Percentiles rank a stretch among this genome's conserved stretches.
Conservation (phyloP, 2,329 filamentous ascomycete genomes). For the Xylaria multiplex region DNA sequence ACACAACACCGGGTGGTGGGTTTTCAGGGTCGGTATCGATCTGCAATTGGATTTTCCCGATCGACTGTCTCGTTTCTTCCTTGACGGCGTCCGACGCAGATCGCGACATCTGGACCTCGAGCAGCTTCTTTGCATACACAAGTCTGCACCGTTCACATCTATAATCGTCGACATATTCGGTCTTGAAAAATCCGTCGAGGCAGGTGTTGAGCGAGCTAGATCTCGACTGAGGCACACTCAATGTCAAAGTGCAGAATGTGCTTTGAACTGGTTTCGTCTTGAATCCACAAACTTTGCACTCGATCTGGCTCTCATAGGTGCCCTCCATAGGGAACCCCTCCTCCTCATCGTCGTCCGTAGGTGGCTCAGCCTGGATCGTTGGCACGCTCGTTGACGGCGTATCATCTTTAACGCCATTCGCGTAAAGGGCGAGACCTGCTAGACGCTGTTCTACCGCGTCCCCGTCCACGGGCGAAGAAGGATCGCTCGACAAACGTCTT, state of each 20-base stretch:
- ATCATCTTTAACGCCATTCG: conserved; percentile 24
- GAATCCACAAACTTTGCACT: conserved; percentile 90
- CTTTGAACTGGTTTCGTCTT: conserved; percentile 85
- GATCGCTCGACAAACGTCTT: conserved; percentile 23
- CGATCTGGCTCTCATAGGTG: conserved; percentile 90
- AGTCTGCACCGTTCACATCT: conserved; percentile 93
- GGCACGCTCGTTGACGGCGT: conserved; percentile 21
- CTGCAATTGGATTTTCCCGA: conserved; percentile 73
- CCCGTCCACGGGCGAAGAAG: conserved; percentile 42
- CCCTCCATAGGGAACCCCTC: conserved; percentile 93
- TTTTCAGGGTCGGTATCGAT: conserved; percentile 85
- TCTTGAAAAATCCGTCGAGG: conserved; percentile 93
- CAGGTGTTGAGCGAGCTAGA: conserved; percentile 86
- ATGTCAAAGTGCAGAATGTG: conserved; percentile 89
- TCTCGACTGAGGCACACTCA: conserved; percentile 86
- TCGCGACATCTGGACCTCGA: conserved; percentile 68
- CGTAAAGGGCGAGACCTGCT: conserved; percentile 43
- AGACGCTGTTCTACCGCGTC: conserved; percentile 48
- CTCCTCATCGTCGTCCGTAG: conserved; percentile 52
- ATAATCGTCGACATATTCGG: conserved; percentile 96
- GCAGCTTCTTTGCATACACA: conserved; percentile 76
- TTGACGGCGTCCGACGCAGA: conserved; percentile 64
- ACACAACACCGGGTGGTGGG: conserved; percentile 73
- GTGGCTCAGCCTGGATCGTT: conserved; percentile 35
- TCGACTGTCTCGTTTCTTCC: conserved; percentile 63